Evolutionary conservation across 306 rosid species (phyloP), one percentile per base, ranked within the genome.

Genomic region (Vicia faba): DNA sequence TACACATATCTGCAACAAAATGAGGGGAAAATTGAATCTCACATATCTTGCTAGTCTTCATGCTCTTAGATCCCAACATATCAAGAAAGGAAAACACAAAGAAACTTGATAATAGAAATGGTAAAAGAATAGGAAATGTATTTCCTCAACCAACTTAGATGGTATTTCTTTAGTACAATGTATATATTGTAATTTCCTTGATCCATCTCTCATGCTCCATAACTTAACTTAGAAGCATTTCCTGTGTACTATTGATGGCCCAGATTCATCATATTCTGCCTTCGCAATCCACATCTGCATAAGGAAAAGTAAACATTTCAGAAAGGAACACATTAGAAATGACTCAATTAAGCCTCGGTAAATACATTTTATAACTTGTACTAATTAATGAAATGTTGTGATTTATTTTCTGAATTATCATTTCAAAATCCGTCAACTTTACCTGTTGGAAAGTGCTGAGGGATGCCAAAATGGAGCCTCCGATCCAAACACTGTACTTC

Each of bases 231-330:
- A 92, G 85, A 92, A 92, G 91, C 98, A 92, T 84, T 92, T 92
- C 93, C 96, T 84, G 96, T 92, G 98, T 45, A 92, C 98, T 61
- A 92, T 92, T 46, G 98, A 92, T 60, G 98, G 98, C 16, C 98
- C 96, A 5, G 96, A 92, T 78, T 92, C 98, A 55, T 92, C 98
- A 63, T 89, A 91, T 74, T 91, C 97, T 8, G 97, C 88, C 84
- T 91, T 87, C 20, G 96, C 86, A 67, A 92, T 92, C 98, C 98
- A 92, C 98, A 92, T 92, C 98, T 92, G 87, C 80, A 61, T 49
- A 31, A 25, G 66, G 4, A 68, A 50, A 51, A 6, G 48, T 41
- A 58, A 59, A 75, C 12, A 50, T 39, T 67, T 68, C 69, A 78
- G 46, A 53, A 46, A 36, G 20, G 8, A 66, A 18, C 43, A 40